These are phyloP conservation scores for Cutaneotrichosporon cavernicola DNA, from an alignment of 1,284 basidiomycete genomes.

Conservation along the genomic window DNA sequence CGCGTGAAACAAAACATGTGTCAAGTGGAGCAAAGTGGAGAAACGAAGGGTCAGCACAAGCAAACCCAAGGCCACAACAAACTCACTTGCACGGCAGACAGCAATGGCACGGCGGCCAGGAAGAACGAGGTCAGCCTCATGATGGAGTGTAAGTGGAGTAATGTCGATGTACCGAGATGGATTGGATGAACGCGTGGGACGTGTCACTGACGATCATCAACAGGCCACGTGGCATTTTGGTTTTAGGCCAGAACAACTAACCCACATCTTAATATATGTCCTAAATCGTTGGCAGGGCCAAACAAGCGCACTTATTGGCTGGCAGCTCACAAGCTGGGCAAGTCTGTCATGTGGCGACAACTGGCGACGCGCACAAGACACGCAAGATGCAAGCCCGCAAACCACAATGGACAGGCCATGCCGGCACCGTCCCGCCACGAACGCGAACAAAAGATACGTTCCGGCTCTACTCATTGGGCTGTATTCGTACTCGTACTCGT, in stretches of 20 bases:
- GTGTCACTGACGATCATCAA: neutral
- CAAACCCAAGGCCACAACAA: neutral
- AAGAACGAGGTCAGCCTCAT: conserved; percentile 31
- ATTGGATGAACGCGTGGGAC: neutral
- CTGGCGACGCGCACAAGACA: too few relatives aligned
- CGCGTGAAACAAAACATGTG: neutral
- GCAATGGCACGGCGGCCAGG: conserved; percentile 25
- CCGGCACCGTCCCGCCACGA: neutral
- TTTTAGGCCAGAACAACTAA: neutral
- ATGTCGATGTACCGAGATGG: neutral
- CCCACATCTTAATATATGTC: neutral
- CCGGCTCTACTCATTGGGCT: neutral
- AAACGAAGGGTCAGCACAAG: neutral
- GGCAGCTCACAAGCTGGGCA: too few relatives aligned
- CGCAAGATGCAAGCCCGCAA: too few relatives aligned
- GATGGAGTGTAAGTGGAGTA: conserved; percentile 38
- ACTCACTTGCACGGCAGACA: conserved; percentile 36
- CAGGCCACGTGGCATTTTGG: neutral
- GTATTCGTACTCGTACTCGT: neutral
- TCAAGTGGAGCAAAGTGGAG: neutral
- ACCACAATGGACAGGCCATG: neutral
- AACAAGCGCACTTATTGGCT: neutral
- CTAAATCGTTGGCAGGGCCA: neutral
- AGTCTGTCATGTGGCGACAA: too few relatives aligned
- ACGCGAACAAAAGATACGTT: neutral